A percentile compares a stretch with the other conserved stretches of the same genome.
Evolutionary conservation across 192 early-diverging fungal species (phyloP).

Genomic region (Coemansia sp.): DNA sequence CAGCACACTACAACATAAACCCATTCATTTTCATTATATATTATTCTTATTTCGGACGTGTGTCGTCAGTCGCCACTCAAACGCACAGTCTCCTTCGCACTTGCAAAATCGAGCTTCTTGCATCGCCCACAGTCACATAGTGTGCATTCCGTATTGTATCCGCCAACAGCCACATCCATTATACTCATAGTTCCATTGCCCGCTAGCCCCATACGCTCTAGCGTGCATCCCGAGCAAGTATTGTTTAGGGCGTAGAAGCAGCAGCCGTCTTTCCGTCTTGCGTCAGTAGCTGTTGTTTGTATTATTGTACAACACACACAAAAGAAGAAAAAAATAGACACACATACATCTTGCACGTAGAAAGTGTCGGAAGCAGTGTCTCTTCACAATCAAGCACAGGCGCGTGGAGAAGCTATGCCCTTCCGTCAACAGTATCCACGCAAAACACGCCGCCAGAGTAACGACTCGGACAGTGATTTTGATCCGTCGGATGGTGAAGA

Average conservation of each 20-base stretch:
- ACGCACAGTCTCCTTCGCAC: not conserved
- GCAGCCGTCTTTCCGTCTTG: not conserved
- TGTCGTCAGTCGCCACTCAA: constrained; percentile 3
- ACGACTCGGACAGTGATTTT: constrained; percentile 40
- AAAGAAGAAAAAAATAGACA: too few relatives aligned
- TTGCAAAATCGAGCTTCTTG: not conserved
- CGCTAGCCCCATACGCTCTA: constrained; percentile 2
- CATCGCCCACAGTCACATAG: not conserved
- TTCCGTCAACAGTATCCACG: constrained; percentile 42
- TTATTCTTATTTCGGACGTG: not conserved
- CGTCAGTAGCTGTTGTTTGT: not conserved
- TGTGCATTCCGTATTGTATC: not conserved
- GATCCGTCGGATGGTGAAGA: constrained; percentile 53
- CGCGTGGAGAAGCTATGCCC: constrained; percentile 18
- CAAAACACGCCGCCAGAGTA: constrained; percentile 36
- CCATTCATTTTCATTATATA: not conserved
- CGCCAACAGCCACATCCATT: not conserved
- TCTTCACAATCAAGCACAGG: not conserved
- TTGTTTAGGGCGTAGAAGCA: constrained; percentile 4
- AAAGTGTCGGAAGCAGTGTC: not conserved
- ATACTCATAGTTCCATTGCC: not conserved
- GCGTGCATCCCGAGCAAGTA: constrained; percentile 2
- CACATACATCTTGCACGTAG: not conserved
- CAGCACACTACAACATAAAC: not conserved
- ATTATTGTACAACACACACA: not conserved